Conservation (phyloP, 2,329 filamentous ascomycete species). For the Chalara sp. region DNA sequence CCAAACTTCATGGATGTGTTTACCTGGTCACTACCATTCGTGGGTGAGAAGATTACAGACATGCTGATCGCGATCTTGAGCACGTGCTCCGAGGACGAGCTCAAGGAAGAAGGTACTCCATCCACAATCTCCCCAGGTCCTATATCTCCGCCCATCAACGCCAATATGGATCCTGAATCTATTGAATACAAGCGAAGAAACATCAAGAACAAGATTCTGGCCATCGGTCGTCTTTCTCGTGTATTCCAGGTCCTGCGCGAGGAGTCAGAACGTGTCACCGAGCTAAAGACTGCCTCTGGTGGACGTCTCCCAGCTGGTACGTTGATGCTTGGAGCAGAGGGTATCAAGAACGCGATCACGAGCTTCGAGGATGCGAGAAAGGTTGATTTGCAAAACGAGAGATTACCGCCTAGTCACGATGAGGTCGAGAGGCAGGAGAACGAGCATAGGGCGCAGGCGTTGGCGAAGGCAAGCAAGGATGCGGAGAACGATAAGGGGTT, state of each 20-base stretch:
- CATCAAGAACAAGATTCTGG: conserved; percentile 99
- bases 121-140: conserved; percentile 56
- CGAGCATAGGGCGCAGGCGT: conserved; percentile 71
- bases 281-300: conserved; percentile 93
- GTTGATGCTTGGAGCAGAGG: conserved; percentile 95
- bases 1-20: conserved; percentile 99
- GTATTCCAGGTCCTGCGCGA: conserved; percentile 98
- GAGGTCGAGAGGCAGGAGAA: conserved; percentile 81
- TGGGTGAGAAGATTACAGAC: conserved; percentile 97
- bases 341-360: conserved; percentile 96
- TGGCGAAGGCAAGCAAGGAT: conserved; percentile 80
- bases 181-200: conserved; percentile 91
- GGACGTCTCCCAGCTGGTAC: conserved; percentile 90
- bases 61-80: conserved; percentile 99
- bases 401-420: conserved; percentile 84
- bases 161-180: conserved; percentile 65
- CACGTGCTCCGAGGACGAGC: conserved; percentile 97
- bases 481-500: conserved; percentile 89
- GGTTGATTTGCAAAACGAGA: conserved; percentile 94
- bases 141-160: conserved; percentile 62
- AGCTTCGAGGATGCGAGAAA: conserved; percentile 96
- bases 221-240: conserved; percentile 90
- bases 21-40: conserved; percentile 98
- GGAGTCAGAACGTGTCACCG: conserved; percentile 92
- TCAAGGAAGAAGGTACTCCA: conserved; percentile 79